Evolutionary conservation across 2,329 filamentous ascomycete genomes (phyloP), one percentile per base, ranked within the genome.

Genomic region (Phaeosphaeriaceae sp.): DNA sequence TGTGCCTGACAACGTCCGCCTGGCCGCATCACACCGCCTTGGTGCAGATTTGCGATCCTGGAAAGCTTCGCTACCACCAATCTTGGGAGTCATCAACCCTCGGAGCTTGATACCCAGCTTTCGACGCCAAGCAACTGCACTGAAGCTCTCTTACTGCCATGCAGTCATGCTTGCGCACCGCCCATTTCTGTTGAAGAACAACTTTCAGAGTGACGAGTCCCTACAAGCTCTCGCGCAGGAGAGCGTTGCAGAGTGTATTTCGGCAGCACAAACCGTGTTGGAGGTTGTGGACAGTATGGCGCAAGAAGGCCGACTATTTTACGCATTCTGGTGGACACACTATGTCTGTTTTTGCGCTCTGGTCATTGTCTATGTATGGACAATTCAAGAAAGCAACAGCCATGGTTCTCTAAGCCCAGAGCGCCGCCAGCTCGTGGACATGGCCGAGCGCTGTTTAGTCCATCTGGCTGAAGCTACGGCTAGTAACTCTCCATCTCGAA

Each of bases 321-420:
- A 81, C 45, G 79, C 80, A 0, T 76, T 82, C 22, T 82, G 81
- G 81, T 83, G 80, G 76, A 83, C 80, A 10, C 80, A 81, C 20
- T 83, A 83, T 48, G 79, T 83, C 0, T 79, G 78, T 1, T 84
- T 84, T 36, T 84, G 82, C 56, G 81, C 82, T 1, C 61, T 84
- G 3, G 78, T 78, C 0, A 78, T 83, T 0, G 74, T 81, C 0
- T 84, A 84, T 25, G 79, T 84, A 0, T 83, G 80, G 76, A 74
- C 80, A 7, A 82, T 84, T 21, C 80, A 82, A 58, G 72, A 69
- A 40, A 65, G 60, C 25, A 40, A 40, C n/a, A 58, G 57, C n/a
- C 54, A 66, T 21, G 33, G 21, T 4, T 48, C 53, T 1, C 62
- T 56, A 24, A 27, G 48, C 10, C 44, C 57, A 19, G 54, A 68